phyloP scores from a whole-genome alignment of 257 asterid species.

The Rhazya stricta region DNA sequence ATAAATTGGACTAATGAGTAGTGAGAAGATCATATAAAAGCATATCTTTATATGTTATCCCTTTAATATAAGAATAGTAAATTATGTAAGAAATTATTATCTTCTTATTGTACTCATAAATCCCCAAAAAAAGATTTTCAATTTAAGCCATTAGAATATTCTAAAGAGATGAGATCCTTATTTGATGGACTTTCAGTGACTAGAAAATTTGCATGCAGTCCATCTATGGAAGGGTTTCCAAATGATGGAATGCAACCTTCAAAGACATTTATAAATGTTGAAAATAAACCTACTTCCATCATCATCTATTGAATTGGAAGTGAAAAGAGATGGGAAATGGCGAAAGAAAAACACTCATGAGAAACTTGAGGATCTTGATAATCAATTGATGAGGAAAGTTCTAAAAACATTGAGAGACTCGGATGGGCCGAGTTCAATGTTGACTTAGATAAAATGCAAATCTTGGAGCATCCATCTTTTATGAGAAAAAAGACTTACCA shows the following conservation, averaged over 20 bases:
- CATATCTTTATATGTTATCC: background rate
- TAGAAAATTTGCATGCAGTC: background rate
- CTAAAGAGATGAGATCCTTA: background rate
- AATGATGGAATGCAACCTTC: background rate
- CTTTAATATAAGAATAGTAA: background rate
- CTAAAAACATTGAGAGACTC: background rate
- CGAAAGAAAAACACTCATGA: background rate
- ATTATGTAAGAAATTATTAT: background rate
- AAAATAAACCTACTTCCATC: background rate
- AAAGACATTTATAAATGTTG: background rate
- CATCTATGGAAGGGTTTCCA: background rate
- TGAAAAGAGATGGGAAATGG: background rate
- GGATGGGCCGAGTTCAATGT: background rate
- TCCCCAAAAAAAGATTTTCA: background rate
- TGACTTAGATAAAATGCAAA: background rate
- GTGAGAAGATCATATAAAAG: background rate
- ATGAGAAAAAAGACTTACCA: background rate
- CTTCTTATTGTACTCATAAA: background rate
- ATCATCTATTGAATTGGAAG: background rate
- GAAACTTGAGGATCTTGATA: background rate
- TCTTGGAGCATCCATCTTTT: background rate
- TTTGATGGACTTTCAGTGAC: background rate
- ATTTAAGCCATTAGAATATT: background rate
- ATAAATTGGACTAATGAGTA: background rate
- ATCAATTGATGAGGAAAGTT: background rate